Evolutionary conservation across 164 flowering plant species (phyloP).

Genomic region (Magnolia officinalis): DNA sequence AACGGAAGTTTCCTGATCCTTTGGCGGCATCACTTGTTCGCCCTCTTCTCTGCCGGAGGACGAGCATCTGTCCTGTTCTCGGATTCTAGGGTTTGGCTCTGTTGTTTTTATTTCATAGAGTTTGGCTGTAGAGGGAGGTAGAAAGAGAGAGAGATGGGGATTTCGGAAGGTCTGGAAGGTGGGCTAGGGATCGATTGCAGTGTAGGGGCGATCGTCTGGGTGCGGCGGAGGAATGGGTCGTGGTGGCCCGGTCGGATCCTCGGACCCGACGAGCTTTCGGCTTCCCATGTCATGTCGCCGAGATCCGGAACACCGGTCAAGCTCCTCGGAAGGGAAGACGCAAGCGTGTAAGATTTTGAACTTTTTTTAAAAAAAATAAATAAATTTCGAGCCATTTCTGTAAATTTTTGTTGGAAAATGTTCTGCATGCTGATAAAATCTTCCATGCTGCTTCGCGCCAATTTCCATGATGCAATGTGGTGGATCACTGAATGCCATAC

Average conservation of each 20-base stretch:
- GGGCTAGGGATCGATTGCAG: conserved; percentile 36
- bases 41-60: conserved; percentile 7
- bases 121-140: background rate
- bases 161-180: conserved; percentile 29
- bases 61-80: background rate
- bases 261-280: conserved; percentile 69
- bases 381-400: background rate
- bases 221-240: conserved; percentile 90
- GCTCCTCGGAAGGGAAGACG: conserved; percentile 96
- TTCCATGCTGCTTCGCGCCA: background rate
- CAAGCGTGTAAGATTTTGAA: conserved; percentile 74
- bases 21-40: conserved; percentile 4
- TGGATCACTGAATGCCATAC: too few species aligned
- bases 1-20: background rate
- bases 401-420: background rate
- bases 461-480: too few species aligned
- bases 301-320: conserved; percentile 96
- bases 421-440: background rate
- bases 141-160: conserved; percentile 30
- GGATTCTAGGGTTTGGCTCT: conserved; percentile 4
- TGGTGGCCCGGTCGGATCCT: conserved; percentile 99
- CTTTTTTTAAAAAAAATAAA: background rate
- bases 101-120: background rate
- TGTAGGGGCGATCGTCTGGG: conserved; percentile 90
- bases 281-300: conserved; percentile 72